Evolutionary conservation across 257 asterid species (phyloP).

Genomic region (Solanum clarkiae): DNA sequence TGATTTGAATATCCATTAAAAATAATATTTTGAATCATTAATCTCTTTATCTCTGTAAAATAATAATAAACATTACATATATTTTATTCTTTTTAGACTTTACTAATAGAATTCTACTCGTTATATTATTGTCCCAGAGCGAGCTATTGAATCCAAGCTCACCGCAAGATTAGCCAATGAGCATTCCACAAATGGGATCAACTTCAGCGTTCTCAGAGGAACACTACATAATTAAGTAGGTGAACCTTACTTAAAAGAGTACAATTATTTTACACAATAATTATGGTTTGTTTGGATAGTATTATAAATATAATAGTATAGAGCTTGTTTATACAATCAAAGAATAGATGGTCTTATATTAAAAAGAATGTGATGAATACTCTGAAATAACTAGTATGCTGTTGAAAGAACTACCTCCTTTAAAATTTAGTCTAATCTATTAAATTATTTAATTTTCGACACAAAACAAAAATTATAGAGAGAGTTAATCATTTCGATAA

Average conservation of each 20-base stretch:
- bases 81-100: too few relatives aligned
- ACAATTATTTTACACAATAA: not conserved
- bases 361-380: not conserved
- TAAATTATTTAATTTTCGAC: not conserved
- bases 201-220: not conserved
- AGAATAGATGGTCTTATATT: not conserved
- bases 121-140: too few relatives aligned
- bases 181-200: not conserved
- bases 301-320: not conserved
- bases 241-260: not conserved
- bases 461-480: not conserved
- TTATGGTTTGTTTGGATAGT: not conserved
- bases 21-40: too few relatives aligned
- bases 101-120: too few relatives aligned
- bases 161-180: not conserved
- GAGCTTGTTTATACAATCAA: not conserved
- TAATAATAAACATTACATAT: too few relatives aligned
- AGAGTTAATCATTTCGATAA: not conserved
- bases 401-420: not conserved
- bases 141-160: not conserved
- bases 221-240: not conserved
- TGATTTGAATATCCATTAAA: too few relatives aligned
- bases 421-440: not conserved
- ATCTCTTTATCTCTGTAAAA: too few relatives aligned
- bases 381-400: not conserved